A percentile compares a stretch with the other conserved stretches of the same genome.
Conservation (phyloP, 2,329 filamentous ascomycete species). For the Venturia carpophila region DNA sequence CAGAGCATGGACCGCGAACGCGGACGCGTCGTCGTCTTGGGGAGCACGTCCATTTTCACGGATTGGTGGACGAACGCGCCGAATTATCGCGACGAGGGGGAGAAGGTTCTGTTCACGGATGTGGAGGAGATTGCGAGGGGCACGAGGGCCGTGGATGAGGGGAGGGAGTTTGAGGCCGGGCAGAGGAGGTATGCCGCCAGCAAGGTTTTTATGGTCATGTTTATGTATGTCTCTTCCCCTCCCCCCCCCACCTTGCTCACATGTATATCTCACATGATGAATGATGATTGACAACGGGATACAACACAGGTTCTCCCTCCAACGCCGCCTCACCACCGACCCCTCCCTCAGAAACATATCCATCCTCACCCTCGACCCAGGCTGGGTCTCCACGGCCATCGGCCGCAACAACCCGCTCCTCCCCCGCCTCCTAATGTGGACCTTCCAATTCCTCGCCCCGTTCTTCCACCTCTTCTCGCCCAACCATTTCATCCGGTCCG, state of each 20-base stretch:
- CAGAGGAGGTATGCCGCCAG: conserved; percentile 7
- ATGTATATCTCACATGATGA: too few species aligned
- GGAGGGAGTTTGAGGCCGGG: not conserved
- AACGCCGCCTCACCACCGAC: not conserved
- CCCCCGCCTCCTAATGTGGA: not conserved
- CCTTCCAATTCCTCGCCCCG: not conserved
- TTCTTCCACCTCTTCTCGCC: not conserved
- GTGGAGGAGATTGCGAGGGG: conserved; percentile 5
- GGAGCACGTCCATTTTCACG: not conserved
- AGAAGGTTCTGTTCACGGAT: not conserved
- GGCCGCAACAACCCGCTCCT: not conserved
- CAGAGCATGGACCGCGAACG: conserved; percentile 7
- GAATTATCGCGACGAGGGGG: not conserved
- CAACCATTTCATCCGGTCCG: not conserved
- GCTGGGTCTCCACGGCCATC: conserved; percentile 1
- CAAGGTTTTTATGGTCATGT: conserved; percentile 11
- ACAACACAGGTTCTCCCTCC: not conserved
- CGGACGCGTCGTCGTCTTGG: not conserved
- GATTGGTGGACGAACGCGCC: not conserved
- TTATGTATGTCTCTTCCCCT: not conserved
- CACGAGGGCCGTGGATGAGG: not conserved
- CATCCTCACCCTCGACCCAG: not conserved
- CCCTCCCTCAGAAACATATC: not conserved
- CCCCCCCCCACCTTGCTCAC: not conserved
- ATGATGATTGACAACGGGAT: too few species aligned